Conservation (phyloP, 2,329 filamentous ascomycete species). For the Pseudocercospora vitis region DNA sequence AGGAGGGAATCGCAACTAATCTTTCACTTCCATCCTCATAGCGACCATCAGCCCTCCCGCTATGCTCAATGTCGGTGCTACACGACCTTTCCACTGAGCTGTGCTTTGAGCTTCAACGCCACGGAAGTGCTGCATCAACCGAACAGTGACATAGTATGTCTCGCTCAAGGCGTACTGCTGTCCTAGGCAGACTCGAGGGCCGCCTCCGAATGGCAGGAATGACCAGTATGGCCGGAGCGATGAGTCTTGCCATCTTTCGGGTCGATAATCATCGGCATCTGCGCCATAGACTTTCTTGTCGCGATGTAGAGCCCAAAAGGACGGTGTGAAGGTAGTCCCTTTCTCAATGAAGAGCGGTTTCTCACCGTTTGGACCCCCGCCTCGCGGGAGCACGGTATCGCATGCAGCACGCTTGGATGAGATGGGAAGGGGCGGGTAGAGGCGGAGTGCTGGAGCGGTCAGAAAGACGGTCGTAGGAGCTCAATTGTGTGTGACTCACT, state of each 20-base stretch:
- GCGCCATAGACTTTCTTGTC: constrained; percentile 10
- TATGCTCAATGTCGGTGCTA: constrained; percentile 6
- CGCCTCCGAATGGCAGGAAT: constrained; percentile 36
- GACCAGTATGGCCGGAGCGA: constrained; percentile 25
- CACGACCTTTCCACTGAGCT: constrained; percentile 1
- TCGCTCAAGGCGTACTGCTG: constrained; percentile 50
- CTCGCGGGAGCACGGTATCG: constrained; percentile 71
- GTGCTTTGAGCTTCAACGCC: constrained; percentile 8
- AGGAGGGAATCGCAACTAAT: no score
- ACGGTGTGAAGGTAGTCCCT: constrained; percentile 31
- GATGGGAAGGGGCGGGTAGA: constrained; percentile 75
- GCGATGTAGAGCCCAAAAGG: constrained; percentile 30
- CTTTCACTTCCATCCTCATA: constrained; percentile 25
- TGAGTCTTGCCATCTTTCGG: constrained; percentile 17
- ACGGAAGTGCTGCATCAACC: constrained; percentile 44
- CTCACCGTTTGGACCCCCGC: constrained; percentile 50
- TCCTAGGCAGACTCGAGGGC: constrained; percentile 46
- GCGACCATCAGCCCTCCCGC: constrained; percentile 42
- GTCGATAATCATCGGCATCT: constrained; percentile 16
- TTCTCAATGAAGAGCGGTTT: constrained; percentile 52
- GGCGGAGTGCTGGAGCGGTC: constrained; percentile 50
- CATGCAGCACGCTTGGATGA: constrained; percentile 70
- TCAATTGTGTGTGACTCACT: constrained; percentile 16
- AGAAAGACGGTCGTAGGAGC: neutral
- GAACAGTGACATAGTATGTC: constrained; percentile 46